Base-by-base conservation (phyloP, 2,329 filamentous ascomycete species). In the Fusarium multiceps region DNA sequence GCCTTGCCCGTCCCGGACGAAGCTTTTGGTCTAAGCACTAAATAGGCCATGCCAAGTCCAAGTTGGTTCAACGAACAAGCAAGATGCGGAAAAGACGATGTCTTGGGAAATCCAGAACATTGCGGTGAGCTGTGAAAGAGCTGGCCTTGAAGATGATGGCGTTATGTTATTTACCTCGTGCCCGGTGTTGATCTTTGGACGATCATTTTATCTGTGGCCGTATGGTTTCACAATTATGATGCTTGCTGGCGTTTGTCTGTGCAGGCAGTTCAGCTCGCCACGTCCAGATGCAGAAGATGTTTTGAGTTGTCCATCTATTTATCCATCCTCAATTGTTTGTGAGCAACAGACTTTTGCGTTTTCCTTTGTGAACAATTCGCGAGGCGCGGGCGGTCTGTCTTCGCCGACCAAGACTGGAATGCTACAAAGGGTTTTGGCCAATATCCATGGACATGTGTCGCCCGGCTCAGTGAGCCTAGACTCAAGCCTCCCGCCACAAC, bases 401-500 rank as follows among this genome's bases (percentile, higher is more conserved):
- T 40, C 42, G 50, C 46, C 32, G 18, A 49, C 13, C 18, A 48
- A 32, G 56, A 70, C 73, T 75, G 72, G 73, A 75, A 75, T 75
- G 73, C 37, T 65, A 45, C n/a, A 47, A 55, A 45, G 60, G 46
- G 54, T 60, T 53, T 58, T 59, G 48, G 48, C 47, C 56, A 62
- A 59, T 50, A 66, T 37, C 34, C 18, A 37, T 37, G 34, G 34
- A 37, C 18, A 18, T 69, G 59, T 58, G 55, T 69, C 60, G 55
- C 56, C 55, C 59, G 50, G 59, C 42, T 68, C 56, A 63, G 49
- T 45, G 59, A 73, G 73, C 70, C 73, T 69, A 72, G 73, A 74
- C 73, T 69, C 66, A 73, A 75, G 72, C 72, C 73, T 72, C 61
- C 70, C 72, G 73, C 73, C 73, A 75, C 73, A 59, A 37, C 46